Percentiles rank a stretch among this genome's conserved stretches.
phyloP scores from a whole-genome alignment of 345 rosid species.

The Euclidium syriacum region DNA sequence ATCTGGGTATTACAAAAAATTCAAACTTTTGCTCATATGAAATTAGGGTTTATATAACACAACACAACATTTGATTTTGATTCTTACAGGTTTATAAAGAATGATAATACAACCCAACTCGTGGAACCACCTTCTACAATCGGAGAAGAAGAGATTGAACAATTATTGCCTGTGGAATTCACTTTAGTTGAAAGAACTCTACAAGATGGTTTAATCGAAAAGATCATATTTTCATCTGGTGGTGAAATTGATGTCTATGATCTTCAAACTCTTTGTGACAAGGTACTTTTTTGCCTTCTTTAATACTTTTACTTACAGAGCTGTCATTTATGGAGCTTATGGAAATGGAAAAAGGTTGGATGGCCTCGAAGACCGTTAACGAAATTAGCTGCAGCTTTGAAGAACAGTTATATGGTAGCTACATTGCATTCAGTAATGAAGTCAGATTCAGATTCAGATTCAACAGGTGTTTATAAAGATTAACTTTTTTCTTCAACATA shows the following conservation, averaged over 20 bases:
- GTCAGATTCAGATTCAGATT: conserved; percentile 34
- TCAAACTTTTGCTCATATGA: conserved; percentile 12
- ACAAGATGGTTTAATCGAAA: conserved; percentile 66
- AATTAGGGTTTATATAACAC: background rate
- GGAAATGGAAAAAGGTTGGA: conserved; percentile 54
- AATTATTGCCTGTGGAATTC: conserved; percentile 59
- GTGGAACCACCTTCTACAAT: conserved; percentile 53
- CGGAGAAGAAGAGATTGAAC: conserved; percentile 48
- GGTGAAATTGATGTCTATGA: conserved; percentile 90
- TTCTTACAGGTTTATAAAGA: conserved; percentile 51
- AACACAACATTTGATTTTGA: conserved; percentile 5
- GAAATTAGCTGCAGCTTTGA: conserved; percentile 82
- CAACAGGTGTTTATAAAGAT: conserved; percentile 41
- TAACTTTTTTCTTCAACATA: background rate
- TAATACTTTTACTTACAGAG: background rate
- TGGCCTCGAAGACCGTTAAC: conserved; percentile 92
- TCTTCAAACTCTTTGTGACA: conserved; percentile 86
- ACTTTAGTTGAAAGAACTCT: conserved; percentile 61
- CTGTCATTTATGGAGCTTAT: background rate
- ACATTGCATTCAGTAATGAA: conserved; percentile 67
- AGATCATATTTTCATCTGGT: conserved; percentile 82
- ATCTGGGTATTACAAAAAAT: conserved; percentile 50
- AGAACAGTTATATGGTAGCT: conserved; percentile 95
- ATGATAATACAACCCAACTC: conserved; percentile 52
- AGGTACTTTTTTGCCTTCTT: conserved; percentile 37